Conservation (phyloP, 2,329 filamentous ascomycete species). For the Chaetomium sp. region DNA sequence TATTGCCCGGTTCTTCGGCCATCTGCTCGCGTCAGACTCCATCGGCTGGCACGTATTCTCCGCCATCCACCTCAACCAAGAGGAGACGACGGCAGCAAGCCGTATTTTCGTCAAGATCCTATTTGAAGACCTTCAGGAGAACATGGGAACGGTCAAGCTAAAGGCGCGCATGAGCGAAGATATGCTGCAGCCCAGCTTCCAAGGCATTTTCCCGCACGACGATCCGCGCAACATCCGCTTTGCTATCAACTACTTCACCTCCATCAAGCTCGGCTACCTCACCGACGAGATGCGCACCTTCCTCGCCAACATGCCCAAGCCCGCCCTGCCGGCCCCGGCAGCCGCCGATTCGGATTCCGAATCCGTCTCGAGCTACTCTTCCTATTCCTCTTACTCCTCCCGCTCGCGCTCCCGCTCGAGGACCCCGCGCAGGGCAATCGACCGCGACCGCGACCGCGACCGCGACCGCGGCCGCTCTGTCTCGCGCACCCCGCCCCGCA, state of each 20-base stretch:
- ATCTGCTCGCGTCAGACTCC: conserved; percentile 83
- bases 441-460: conserved; percentile 44
- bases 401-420: conserved; percentile 48
- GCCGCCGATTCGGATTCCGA: conserved; percentile 67
- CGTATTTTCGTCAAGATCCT: conserved; percentile 99
- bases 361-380: conserved; percentile 77
- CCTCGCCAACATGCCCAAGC: conserved; percentile 87
- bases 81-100: conserved; percentile 93
- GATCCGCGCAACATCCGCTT: conserved; percentile 90
- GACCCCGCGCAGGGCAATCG: conserved; percentile 39
- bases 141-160: conserved; percentile 79
- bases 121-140: conserved; percentile 88
- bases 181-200: conserved; percentile 73
- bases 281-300: conserved; percentile 95
- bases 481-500: conserved; percentile 37
- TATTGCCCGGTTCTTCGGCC: conserved; percentile 91
- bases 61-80: conserved; percentile 86
- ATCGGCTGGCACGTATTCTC: conserved; percentile 91
- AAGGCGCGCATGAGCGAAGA: conserved; percentile 77
- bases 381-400: conserved; percentile 65
- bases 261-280: conserved; percentile 90
- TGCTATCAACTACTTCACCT: conserved; percentile 99
- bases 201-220: conserved; percentile 87
- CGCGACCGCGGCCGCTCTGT: conserved; percentile 43
- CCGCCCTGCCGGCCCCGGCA: conserved; percentile 69